Percentiles rank a stretch among this genome's conserved stretches.
These are phyloP conservation scores for Aspergillus baeticus DNA, from an alignment of 495 filamentous ascomycete species.

Conservation along the genomic window DNA sequence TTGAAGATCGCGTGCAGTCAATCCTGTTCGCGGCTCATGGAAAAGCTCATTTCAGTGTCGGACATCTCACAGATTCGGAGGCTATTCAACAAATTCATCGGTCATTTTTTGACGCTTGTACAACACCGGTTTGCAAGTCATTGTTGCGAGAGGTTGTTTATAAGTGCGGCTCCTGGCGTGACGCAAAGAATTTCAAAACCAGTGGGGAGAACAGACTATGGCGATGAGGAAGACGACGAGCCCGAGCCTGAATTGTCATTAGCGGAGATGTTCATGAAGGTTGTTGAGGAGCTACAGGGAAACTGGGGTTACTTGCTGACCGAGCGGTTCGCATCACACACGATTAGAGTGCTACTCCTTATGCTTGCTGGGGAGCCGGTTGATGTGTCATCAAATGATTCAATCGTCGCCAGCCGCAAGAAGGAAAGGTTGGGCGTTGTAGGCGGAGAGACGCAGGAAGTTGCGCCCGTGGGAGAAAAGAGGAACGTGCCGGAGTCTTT, in stretches of 20 bases:
- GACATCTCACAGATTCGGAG: slow-evolving; percentile 77
- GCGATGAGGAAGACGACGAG: slow-evolving; percentile 32
- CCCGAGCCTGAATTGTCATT: slow-evolving; percentile 56
- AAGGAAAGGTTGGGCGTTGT: slow-evolving; percentile 73
- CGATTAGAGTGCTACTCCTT: slow-evolving; percentile 77
- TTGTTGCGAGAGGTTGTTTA: slow-evolving; percentile 92
- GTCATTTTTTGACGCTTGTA: slow-evolving; percentile 85
- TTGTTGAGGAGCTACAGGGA: slow-evolving; percentile 78
- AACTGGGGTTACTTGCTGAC: slow-evolving; percentile 82
- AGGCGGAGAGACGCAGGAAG: slow-evolving; percentile 37
- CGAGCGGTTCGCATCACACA: slow-evolving; percentile 88
- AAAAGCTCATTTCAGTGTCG: slow-evolving; percentile 82
- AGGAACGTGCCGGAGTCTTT: slow-evolving; percentile 78
- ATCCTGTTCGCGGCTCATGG: slow-evolving; percentile 90
- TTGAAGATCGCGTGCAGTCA: slow-evolving; percentile 94
- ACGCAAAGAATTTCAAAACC: slow-evolving; percentile 57
- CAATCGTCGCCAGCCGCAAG: slow-evolving; percentile 78
- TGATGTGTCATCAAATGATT: slow-evolving; percentile 59
- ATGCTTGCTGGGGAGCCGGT: slow-evolving; percentile 82
- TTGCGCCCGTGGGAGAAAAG: slow-evolving; percentile 28
- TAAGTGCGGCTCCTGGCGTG: slow-evolving; percentile 74
- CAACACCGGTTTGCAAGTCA: slow-evolving; percentile 96
- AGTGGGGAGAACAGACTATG: slow-evolving; percentile 39
- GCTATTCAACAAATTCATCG: slow-evolving; percentile 77
- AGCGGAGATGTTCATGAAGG: slow-evolving; percentile 80